Base-by-base conservation (phyloP, 495 filamentous ascomycete species). In the Articulospora tetracladia region DNA sequence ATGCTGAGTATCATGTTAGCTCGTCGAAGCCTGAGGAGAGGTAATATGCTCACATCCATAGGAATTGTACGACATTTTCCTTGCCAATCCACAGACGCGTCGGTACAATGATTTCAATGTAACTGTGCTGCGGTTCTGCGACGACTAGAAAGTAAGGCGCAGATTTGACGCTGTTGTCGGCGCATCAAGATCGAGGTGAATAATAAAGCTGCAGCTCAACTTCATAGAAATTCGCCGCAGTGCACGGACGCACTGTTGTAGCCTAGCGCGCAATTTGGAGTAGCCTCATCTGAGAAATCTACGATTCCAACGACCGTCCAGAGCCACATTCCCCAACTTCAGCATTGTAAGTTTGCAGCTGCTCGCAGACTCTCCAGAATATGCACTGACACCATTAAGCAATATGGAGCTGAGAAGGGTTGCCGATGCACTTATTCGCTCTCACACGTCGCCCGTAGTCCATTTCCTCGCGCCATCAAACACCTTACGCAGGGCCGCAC, bases 61-160 rank as follows among this genome's bases (percentile, higher is more conserved):
- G 30, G 83, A 85, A 74, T 92, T 91, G 73, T 91, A 93, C 74
- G 92, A 86, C 72, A 75, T 82, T 2, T 34, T 60, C 36, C 19
- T 12, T 11, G 25, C 20, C 19, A 46, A 23, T 32, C 24, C 13
- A 32, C 28, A 24, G 15, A 11, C 39, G 39, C 39, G 39, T 44
- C 15, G n/a, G 39, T 67, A 54, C 68, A 66, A 54, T 27, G 17
- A 44, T 26, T 59, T 28, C 24, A 15, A 36, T 10, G 6, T 39
- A 4, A 10, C 41, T 27, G 0, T 30, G 32, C 48, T 44, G 39
- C 3, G n/a, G 39, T n/a, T 44, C 39, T 44, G 39, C 39, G 23
- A 44, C n/a, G 32, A 56, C 13, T 19, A 32, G 20, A 50, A 53
- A 50, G 50, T 50, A 34, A 10, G 13, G 20, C 34, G 48, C 32